Conservation (phyloP, 1,139 yeast genomes). For the Yamadazyma atlantica region DNA sequence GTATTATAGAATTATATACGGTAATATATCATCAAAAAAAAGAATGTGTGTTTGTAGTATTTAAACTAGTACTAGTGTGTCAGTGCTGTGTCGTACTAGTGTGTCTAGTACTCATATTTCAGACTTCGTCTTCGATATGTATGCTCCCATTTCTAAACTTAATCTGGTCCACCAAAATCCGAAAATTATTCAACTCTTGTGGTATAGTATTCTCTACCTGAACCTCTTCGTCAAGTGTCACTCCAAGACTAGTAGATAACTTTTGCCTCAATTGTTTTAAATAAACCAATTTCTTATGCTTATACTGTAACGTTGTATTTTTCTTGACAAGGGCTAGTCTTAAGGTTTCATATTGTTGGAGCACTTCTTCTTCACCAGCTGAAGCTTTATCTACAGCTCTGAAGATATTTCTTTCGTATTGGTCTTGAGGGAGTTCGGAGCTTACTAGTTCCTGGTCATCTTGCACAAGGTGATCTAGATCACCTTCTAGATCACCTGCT, state of each 20-base stretch:
- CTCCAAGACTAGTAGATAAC: slow-evolving; percentile 6
- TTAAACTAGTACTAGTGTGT: no score
- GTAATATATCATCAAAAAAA: not conserved
- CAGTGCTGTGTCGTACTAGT: no score
- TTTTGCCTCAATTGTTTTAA: slow-evolving; percentile 20
- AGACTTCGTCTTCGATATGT: no score
- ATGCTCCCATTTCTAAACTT: no score
- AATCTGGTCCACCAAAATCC: slow-evolving; percentile 29
- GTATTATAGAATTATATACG: slow-evolving; percentile 1
- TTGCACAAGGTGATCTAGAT: slow-evolving; percentile 13
- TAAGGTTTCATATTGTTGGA: slow-evolving; percentile 26
- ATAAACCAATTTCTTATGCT: slow-evolving; percentile 29
- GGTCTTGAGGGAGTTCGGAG: not conserved
- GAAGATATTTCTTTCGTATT: not conserved
- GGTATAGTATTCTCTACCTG: no score
- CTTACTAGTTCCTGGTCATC: slow-evolving; percentile 14
- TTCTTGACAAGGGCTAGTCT: slow-evolving; percentile 20
- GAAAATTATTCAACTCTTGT: slow-evolving; percentile 29
- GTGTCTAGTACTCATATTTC: no score
- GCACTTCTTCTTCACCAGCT: slow-evolving; percentile 11
- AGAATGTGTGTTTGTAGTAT: no score
- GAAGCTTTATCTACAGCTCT: not conserved
- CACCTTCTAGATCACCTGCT: slow-evolving; percentile 7
- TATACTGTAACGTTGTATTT: slow-evolving; percentile 22
- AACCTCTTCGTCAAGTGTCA: not conserved